Evolutionary conservation across 2,329 filamentous ascomycete species (phyloP).

Genomic region (Penicillium sp.): DNA sequence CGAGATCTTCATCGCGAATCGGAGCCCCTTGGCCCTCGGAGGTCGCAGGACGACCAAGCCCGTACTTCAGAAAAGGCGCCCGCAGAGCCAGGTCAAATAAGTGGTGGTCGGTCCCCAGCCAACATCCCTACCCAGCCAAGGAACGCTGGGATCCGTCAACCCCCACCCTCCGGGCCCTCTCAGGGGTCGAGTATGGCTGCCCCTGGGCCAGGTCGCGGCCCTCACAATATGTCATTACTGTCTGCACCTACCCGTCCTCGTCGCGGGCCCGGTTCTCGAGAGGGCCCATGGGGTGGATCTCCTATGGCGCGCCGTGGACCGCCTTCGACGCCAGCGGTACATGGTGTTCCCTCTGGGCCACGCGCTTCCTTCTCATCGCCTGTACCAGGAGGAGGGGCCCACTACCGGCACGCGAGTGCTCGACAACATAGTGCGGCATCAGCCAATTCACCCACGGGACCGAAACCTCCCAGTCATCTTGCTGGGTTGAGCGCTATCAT

Average conservation of each 20-base stretch:
- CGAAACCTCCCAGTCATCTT: slow-evolving; percentile 47
- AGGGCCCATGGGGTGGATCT: slow-evolving; percentile 37
- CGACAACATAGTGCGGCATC: slow-evolving; percentile 43
- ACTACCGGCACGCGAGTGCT: slow-evolving; percentile 41
- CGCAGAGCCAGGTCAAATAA: slow-evolving; percentile 27
- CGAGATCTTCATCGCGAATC: slow-evolving; percentile 21
- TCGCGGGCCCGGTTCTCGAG: slow-evolving; percentile 42
- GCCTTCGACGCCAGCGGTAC: slow-evolving; percentile 31
- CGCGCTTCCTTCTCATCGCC: slow-evolving; percentile 37
- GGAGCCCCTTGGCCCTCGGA: background rate
- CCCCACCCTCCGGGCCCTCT: slow-evolving; percentile 46
- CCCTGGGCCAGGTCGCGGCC: slow-evolving; percentile 43
- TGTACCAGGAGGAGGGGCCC: slow-evolving; percentile 29
- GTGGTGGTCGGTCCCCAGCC: slow-evolving; percentile 22
- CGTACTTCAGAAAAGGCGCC: slow-evolving; percentile 4
- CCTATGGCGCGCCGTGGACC: slow-evolving; percentile 42
- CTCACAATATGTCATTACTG: slow-evolving; percentile 44
- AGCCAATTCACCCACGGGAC: slow-evolving; percentile 43
- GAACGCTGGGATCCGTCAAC: slow-evolving; percentile 30
- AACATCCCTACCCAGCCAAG: slow-evolving; percentile 40
- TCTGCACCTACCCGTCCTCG: slow-evolving; percentile 54
- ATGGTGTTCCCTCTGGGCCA: slow-evolving; percentile 44
- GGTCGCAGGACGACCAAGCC: background rate
- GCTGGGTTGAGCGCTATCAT: slow-evolving; percentile 45
- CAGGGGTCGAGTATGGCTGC: slow-evolving; percentile 40